A percentile compares a stretch with the other conserved stretches of the same genome.
phyloP scores from a whole-genome alignment of 164 flowering plant genomes.

The Brasenia schreberi region DNA sequence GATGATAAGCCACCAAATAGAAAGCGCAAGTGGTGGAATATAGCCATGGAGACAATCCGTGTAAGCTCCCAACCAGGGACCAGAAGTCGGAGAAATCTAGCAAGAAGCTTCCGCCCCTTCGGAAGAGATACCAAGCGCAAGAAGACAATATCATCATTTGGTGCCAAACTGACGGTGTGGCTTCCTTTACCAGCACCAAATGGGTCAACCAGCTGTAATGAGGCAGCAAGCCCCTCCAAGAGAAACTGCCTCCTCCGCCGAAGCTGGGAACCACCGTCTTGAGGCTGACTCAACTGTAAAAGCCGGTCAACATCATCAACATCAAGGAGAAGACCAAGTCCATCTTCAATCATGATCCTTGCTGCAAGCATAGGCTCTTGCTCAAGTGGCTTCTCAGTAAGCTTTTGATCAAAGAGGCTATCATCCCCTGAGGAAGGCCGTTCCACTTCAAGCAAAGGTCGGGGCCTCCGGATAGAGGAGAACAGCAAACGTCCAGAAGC shows the following conservation, averaged over 20 bases:
- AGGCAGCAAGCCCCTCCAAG: conserved; percentile 43
- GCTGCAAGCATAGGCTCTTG: conserved; percentile 63
- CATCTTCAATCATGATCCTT: conserved; percentile 47
- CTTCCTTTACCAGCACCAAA: conserved; percentile 14
- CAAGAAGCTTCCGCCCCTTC: conserved; percentile 46
- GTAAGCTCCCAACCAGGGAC: conserved; percentile 34
- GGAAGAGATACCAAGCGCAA: conserved; percentile 41
- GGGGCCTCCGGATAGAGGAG: conserved; percentile 51
- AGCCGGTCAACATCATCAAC: conserved; percentile 57
- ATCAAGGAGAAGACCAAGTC: conserved; percentile 44
- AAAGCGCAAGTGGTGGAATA: conserved; percentile 53
- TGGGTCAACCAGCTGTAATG: conserved; percentile 49
- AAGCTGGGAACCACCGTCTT: conserved; percentile 40
- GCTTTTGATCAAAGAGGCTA: conserved; percentile 11
- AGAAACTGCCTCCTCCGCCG: conserved; percentile 28
- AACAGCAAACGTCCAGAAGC: conserved; percentile 51
- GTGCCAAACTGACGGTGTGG: conserved; percentile 7
- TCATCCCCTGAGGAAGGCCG: conserved; percentile 17
- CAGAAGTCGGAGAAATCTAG: conserved; percentile 40
- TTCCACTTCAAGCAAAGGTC: conserved; percentile 57
- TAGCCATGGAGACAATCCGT: conserved; percentile 54
- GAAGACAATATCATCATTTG: conserved; percentile 47
- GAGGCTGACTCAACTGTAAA: conserved; percentile 38
- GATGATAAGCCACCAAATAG: conserved; percentile 45
- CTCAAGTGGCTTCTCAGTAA: conserved; percentile 37